phyloP scores from a whole-genome alignment of 1,284 basidiomycete species.

The Naganishia sp. region DNA sequence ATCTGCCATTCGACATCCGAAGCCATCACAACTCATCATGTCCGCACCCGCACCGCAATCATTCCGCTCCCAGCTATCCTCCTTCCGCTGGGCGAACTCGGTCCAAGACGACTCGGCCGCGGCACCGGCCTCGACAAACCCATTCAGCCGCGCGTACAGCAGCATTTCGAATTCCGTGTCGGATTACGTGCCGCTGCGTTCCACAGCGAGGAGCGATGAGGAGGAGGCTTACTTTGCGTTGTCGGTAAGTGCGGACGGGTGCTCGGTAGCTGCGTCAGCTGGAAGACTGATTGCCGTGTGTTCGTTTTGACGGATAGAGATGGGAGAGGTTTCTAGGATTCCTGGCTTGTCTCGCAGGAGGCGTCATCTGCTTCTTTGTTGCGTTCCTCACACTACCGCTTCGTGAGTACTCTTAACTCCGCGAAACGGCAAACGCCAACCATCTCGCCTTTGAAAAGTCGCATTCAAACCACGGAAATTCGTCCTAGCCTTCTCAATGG shows the following conservation, averaged over 20 bases:
- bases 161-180: slow-evolving; percentile 60
- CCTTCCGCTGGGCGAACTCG: slow-evolving; percentile 82
- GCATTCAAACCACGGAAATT: slow-evolving; percentile 83
- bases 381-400: slow-evolving; percentile 88
- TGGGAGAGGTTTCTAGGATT: slow-evolving; percentile 83
- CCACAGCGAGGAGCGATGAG: slow-evolving; percentile 80
- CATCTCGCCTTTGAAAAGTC: slow-evolving; percentile 49
- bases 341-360: slow-evolving; percentile 82
- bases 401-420: slow-evolving; percentile 48
- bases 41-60: slow-evolving; percentile 29
- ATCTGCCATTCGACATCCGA: no score
- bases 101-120: slow-evolving; percentile 68
- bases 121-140: slow-evolving; percentile 56
- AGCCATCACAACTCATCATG: not conserved
- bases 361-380: slow-evolving; percentile 91
- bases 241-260: slow-evolving; percentile 61
- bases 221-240: slow-evolving; percentile 96
- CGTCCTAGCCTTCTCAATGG: slow-evolving; percentile 75
- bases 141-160: slow-evolving; percentile 50
- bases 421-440: no score
- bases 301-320: slow-evolving; percentile 36
- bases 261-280: not conserved
- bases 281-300: not conserved
- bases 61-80: slow-evolving; percentile 52
- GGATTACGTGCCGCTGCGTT: slow-evolving; percentile 84